A percentile compares a stretch with the other conserved stretches of the same genome.
These are phyloP conservation scores for Triadica sebifera DNA, from an alignment of 345 rosid genomes.

Conservation along the genomic window DNA sequence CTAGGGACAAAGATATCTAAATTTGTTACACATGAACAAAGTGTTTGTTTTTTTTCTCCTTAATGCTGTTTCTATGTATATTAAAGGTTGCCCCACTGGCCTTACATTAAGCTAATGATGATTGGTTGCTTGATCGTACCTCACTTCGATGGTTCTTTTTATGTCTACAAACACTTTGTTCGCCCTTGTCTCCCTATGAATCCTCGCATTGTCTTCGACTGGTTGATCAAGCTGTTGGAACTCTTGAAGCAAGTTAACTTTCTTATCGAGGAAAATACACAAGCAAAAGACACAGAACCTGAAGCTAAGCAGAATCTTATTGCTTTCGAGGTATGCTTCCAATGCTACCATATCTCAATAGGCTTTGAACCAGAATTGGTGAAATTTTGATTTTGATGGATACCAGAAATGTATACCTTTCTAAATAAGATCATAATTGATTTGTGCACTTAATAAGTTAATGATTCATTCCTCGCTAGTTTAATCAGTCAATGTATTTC, in stretches of 20 bases:
- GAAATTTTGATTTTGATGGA: too few relatives aligned
- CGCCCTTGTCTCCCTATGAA: slow-evolving; percentile 25
- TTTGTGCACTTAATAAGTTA: too few relatives aligned
- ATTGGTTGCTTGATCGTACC: slow-evolving; percentile 22
- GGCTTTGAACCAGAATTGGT: neutral
- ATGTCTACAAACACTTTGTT: slow-evolving; percentile 28
- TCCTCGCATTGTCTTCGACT: slow-evolving; percentile 5
- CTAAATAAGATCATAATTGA: too few relatives aligned
- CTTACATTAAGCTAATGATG: slow-evolving; percentile 27
- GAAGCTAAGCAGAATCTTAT: slow-evolving; percentile 26
- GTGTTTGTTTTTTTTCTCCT: too few relatives aligned
- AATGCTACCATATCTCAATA: neutral
- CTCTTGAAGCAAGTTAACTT: slow-evolving; percentile 10
- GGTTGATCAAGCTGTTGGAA: slow-evolving; percentile 12
- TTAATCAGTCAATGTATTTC: too few relatives aligned
- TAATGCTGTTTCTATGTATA: neutral
- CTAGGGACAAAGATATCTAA: too few relatives aligned
- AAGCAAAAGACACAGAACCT: slow-evolving; percentile 16
- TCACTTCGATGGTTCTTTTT: slow-evolving; percentile 31
- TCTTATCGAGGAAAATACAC: slow-evolving; percentile 12
- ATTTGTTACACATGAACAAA: too few relatives aligned
- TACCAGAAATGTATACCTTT: too few relatives aligned
- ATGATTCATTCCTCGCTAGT: too few relatives aligned
- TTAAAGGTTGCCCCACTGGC: slow-evolving; percentile 30
- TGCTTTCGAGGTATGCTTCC: slow-evolving; percentile 18